Base-by-base conservation (phyloP, 176 grass and related monocot genomes). In the Lolium perenne region DNA sequence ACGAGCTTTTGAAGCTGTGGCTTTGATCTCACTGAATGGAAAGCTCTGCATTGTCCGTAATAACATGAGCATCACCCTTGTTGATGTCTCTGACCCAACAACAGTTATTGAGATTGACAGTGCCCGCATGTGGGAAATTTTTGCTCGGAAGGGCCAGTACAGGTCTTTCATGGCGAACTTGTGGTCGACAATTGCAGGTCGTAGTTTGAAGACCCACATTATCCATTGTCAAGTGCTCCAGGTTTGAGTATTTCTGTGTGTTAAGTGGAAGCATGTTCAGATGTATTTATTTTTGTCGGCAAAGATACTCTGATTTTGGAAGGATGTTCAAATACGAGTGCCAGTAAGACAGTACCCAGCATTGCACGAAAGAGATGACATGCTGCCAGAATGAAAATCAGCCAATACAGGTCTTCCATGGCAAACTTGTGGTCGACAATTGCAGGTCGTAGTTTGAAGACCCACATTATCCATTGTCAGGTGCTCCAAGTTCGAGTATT, bases 191-290 rank as follows among this genome's bases (percentile, higher is more conserved):
- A 94, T 98, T 78, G 84, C 86, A 62, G 91, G 93, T 35, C 85
- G 86, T 55, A 84, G 80, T 70, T 57, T 90, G 63, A 92, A 90
- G 83, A 87, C 78, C 21, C 87, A 92, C 65, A 95, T 98, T 59
- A 87, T 95, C 21, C 91, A 98, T 66, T 98, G 95, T 64, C 95
- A 98, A 55, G 93, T 98, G 77, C 91, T 98, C 78, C 95, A 93
- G 60, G 87, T 88, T 80, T 91, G 83, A 90, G 56, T 21, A 48
- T 83, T 47, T 38, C 18, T 45, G 25, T 83, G 21, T 63, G 58
- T 63, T 56, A 79, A 83, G 65, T 53, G 16, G 66, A 35, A 35
- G 32, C 32, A 90, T 73, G 22, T n/a, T 78, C 21, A 21, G 13
- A 48, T 80, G 53, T 64, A 49, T 49, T 74, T 35, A 10, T 75